Base-by-base conservation (phyloP, 768 basidiomycete genomes). In the Multifurca ochricompacta region DNA sequence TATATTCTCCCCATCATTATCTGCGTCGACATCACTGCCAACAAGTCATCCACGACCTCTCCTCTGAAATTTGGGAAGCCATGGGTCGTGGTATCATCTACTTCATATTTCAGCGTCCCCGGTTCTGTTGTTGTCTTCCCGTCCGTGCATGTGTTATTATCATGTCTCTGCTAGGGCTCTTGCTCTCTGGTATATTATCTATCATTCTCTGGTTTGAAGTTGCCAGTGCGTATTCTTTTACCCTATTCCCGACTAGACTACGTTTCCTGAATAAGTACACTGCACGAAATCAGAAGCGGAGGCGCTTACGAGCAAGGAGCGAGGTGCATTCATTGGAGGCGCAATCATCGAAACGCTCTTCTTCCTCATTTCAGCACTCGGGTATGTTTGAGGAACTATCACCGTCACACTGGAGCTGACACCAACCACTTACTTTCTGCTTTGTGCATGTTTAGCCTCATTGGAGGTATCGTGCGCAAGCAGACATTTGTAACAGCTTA, bases 61-160 rank as follows among this genome's bases (percentile, higher is more conserved):
- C 37, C 45, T 39, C 18, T 4, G 14, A 42, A 16, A 1, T n/a
- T 9, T 16, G 16, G 6, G n/a, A 34, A 21, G 21, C 19, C 45
- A 57, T 57, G 58, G 40, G 28, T 18, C 53, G 53, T n/a, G 58
- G 60, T 25, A 8, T 59, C 28, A 3, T 51, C 28, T 55, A 61
- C 46, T 59, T 35, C 48, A 46, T 61, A 34, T 61, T 61, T 25
- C 60, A 41, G 27, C 53, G 46, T 23, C 58, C 52, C 32, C 75
- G 70, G 3, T 84, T 77, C 64, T 85, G 83, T 62, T 83, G 73
- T 60, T 83, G 83, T 59, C 65, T 85, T 56, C 81, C 81, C 27
- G 80, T 83, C 6, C 75, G 83, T 53, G 51, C 78, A 4, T 82
- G 85, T 31, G 82, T 85, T 30, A 69, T 80, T 41, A 60, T 76